phyloP scores from a whole-genome alignment of 2,329 filamentous ascomycete species.

The Chaetomium strumarium region DNA sequence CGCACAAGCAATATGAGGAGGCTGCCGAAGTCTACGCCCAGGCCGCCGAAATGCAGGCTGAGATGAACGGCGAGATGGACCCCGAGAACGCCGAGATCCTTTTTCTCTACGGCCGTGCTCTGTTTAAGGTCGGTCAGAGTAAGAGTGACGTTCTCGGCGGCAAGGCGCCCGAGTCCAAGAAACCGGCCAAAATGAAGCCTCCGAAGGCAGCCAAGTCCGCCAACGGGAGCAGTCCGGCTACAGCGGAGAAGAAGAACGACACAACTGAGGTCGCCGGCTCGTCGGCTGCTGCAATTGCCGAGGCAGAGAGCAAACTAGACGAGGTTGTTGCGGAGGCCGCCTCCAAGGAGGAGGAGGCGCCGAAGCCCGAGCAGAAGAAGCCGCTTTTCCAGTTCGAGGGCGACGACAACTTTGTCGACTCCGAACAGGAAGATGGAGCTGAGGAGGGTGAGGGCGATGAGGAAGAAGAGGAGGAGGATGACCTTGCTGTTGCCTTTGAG shows the following conservation, averaged over 20 bases:
- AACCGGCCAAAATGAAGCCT: slow-evolving; percentile 37
- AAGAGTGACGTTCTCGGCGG: slow-evolving; percentile 93
- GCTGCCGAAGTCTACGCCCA: slow-evolving; percentile 84
- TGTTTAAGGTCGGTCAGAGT: slow-evolving; percentile 89
- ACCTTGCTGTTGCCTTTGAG: slow-evolving; percentile 74
- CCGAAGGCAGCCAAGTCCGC: slow-evolving; percentile 36
- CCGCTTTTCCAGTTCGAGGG: slow-evolving; percentile 87
- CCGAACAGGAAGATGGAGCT: slow-evolving; percentile 58
- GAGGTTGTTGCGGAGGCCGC: slow-evolving; percentile 41
- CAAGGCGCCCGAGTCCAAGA: slow-evolving; percentile 55
- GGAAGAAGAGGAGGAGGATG: slow-evolving; percentile 60
- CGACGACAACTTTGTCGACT: slow-evolving; percentile 87
- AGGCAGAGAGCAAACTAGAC: slow-evolving; percentile 39
- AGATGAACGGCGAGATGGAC: slow-evolving; percentile 86
- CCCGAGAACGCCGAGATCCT: slow-evolving; percentile 89
- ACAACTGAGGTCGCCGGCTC: slow-evolving; percentile 25
- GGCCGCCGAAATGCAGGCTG: slow-evolving; percentile 83
- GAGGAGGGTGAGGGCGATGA: slow-evolving; percentile 38
- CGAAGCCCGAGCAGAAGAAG: slow-evolving; percentile 51
- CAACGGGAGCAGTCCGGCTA: slow-evolving; percentile 25
- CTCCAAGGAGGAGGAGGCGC: slow-evolving; percentile 35
- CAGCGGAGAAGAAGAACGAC: slow-evolving; percentile 31
- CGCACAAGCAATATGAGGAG: slow-evolving; percentile 79
- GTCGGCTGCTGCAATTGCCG: slow-evolving; percentile 19
- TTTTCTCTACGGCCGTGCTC: slow-evolving; percentile 86